These are phyloP conservation scores for Trichophyton benhamiae DNA, from an alignment of 2,329 filamentous ascomycete species.

Conservation along the genomic window DNA sequence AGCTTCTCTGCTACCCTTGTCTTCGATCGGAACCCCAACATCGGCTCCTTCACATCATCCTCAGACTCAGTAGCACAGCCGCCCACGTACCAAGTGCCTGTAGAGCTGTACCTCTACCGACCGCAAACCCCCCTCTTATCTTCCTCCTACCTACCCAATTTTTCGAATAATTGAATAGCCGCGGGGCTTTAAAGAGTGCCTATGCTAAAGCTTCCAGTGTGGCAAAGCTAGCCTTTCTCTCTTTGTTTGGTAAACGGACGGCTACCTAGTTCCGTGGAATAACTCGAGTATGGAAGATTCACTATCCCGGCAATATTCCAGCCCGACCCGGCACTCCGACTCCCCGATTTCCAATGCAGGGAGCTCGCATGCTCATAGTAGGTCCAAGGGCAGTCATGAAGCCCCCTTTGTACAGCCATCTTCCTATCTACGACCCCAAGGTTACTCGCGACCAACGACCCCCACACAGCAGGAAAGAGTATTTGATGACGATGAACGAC, in stretches of 20 bases:
- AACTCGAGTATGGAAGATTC: constrained; percentile 20
- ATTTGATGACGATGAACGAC: constrained; percentile 39
- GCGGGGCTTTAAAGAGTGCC: not conserved
- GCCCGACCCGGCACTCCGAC: constrained; percentile 6
- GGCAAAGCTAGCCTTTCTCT: not conserved
- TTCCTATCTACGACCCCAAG: constrained; percentile 34
- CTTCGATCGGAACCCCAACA: not conserved
- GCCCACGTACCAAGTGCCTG: not conserved
- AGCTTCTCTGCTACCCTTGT: not conserved
- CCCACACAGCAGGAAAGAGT: constrained; percentile 31
- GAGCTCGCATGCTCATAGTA: constrained; percentile 11
- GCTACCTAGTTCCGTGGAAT: not conserved
- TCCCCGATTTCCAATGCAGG: constrained; percentile 9
- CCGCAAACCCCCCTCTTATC: not conserved
- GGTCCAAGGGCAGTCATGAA: constrained; percentile 29
- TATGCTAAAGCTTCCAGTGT: not conserved
- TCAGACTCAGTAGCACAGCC: not conserved
- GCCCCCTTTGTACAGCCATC: constrained; percentile 37
- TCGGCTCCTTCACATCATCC: not conserved
- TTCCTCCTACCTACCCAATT: not conserved
- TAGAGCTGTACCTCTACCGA: not conserved
- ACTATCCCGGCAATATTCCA: constrained; percentile 15
- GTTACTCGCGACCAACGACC: constrained; percentile 30
- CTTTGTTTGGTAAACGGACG: not conserved
- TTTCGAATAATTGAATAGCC: not conserved